These are phyloP conservation scores for Crinitomyces ghanaensis DNA, from an alignment of 805 yeast genomes.

Conservation along the genomic window DNA sequence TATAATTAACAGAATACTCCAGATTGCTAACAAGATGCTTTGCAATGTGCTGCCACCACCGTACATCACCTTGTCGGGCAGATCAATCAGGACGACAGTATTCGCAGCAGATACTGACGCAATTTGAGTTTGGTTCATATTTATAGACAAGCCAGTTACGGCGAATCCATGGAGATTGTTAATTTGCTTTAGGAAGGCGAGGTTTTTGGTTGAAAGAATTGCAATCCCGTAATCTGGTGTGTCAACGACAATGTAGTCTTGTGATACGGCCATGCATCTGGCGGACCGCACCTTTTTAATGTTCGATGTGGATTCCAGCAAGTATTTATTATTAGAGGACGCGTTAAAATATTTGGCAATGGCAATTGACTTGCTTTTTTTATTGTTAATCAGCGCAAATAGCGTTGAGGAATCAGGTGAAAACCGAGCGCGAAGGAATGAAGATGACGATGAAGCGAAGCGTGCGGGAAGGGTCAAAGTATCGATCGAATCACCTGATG, in stretches of 20 bases:
- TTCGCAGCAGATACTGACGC: slow-evolving; percentile 74
- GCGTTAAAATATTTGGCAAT: too few species aligned
- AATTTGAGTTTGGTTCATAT: slow-evolving; percentile 53
- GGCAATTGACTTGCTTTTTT: too few species aligned
- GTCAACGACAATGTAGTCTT: slow-evolving; percentile 42
- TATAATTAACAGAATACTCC: slow-evolving; percentile 15
- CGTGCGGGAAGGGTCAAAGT: too few species aligned
- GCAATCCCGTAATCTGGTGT: slow-evolving; percentile 58
- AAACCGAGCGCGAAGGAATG: too few species aligned
- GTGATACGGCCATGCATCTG: too few species aligned
- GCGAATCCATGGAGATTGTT: slow-evolving; percentile 66
- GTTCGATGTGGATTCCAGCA: too few species aligned
- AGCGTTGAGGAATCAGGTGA: too few species aligned
- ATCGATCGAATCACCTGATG: too few species aligned
- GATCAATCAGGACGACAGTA: slow-evolving; percentile 47
- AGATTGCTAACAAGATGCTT: slow-evolving; percentile 14
- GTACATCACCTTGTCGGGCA: slow-evolving; percentile 34
- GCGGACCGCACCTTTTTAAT: too few species aligned
- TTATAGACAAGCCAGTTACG: slow-evolving; percentile 59
- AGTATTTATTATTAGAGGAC: too few species aligned
- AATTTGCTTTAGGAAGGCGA: slow-evolving; percentile 39
- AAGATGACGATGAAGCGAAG: too few species aligned
- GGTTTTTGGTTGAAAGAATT: slow-evolving; percentile 40
- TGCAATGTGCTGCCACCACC: slow-evolving; percentile 8
- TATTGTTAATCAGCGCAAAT: too few species aligned